Evolutionary conservation across 2,329 filamentous ascomycete species (phyloP).

Genomic region (Colletotrichum ledebouriae): DNA sequence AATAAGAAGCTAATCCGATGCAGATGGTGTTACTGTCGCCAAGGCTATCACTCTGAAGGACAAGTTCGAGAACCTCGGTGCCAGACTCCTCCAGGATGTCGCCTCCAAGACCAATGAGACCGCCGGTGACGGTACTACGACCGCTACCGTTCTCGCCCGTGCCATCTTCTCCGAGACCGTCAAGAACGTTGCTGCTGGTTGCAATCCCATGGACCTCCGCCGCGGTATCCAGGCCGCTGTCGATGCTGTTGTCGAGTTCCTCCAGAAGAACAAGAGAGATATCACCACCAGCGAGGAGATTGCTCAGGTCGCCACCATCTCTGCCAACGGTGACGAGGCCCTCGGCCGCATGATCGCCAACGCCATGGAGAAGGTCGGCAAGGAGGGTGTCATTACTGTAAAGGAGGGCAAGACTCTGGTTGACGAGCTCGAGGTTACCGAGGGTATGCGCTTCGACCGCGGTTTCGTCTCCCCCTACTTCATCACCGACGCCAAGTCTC

Average conservation of each 20-base stretch:
- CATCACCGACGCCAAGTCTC: conserved; percentile 98
- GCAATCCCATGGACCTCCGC: conserved; percentile 99
- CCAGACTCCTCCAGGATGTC: conserved; percentile 95
- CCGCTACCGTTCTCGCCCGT: conserved; percentile 94
- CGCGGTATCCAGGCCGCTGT: conserved; percentile 97
- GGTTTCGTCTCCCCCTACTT: conserved; percentile 99
- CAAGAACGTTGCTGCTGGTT: conserved; percentile 99
- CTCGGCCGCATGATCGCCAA: conserved; percentile 94
- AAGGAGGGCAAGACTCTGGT: conserved; percentile 99
- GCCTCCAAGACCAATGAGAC: conserved; percentile 99
- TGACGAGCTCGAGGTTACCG: conserved; percentile 98
- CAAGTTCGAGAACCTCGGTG: conserved; percentile 99
- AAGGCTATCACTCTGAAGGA: conserved; percentile 94
- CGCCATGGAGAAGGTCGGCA: conserved; percentile 99
- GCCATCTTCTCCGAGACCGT: conserved; percentile 99
- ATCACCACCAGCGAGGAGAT: conserved; percentile 98
- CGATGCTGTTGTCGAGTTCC: conserved; percentile 92
- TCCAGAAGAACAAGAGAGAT: conserved; percentile 96
- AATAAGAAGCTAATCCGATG: conserved; percentile 44
- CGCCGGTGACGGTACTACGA: conserved; percentile 98
- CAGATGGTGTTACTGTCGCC: conserved; percentile 90
- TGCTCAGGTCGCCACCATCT: conserved; percentile 98
- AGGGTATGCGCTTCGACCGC: conserved; percentile 99
- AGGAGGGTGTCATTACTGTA: conserved; percentile 99
- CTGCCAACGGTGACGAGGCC: conserved; percentile 94